These are phyloP conservation scores for Globisporangium barbulae DNA, from an alignment of 352 stramenopile species.

Conservation along the genomic window DNA sequence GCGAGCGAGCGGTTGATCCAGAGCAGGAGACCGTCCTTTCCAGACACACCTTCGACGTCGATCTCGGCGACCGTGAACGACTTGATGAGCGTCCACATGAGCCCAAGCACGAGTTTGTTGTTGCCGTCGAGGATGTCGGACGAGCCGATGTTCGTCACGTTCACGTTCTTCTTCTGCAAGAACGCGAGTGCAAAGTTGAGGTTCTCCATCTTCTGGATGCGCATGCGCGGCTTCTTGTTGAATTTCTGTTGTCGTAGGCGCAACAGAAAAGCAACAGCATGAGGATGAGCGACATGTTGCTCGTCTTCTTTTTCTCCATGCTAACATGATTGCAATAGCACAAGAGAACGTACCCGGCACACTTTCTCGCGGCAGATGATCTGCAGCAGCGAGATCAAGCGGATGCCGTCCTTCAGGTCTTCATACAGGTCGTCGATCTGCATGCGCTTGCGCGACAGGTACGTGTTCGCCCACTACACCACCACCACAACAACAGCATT, in stretches of 20 bases:
- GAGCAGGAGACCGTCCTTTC: slow-evolving; percentile 88
- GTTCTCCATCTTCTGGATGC: slow-evolving; percentile 93
- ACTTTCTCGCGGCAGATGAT: slow-evolving; percentile 88
- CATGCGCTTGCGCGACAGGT: slow-evolving; percentile 85
- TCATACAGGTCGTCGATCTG: slow-evolving; percentile 89
- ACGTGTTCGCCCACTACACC: slow-evolving; percentile 86
- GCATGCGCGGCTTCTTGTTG: slow-evolving; percentile 91
- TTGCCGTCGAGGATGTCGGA: slow-evolving; percentile 91
- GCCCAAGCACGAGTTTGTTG: slow-evolving; percentile 88
- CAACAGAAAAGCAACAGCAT: not conserved
- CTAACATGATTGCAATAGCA: not conserved
- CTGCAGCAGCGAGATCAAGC: slow-evolving; percentile 84
- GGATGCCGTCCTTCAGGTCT: slow-evolving; percentile 85
- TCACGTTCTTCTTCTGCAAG: slow-evolving; percentile 87
- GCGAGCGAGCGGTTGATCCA: slow-evolving; percentile 87
- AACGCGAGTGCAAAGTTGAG: slow-evolving; percentile 90
- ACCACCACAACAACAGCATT: not conserved
- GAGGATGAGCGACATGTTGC: not conserved
- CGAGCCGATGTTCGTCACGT: slow-evolving; percentile 90
- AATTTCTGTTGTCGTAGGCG: slow-evolving; percentile 60
- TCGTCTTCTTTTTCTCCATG: not conserved
- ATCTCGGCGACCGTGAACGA: slow-evolving; percentile 86
- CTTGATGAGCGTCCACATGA: slow-evolving; percentile 94
- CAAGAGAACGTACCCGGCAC: slow-evolving; percentile 54
- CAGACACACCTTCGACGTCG: slow-evolving; percentile 86